Conservation (phyloP, 495 filamentous ascomycete species). For the Hypoxylon trugodes region DNA sequence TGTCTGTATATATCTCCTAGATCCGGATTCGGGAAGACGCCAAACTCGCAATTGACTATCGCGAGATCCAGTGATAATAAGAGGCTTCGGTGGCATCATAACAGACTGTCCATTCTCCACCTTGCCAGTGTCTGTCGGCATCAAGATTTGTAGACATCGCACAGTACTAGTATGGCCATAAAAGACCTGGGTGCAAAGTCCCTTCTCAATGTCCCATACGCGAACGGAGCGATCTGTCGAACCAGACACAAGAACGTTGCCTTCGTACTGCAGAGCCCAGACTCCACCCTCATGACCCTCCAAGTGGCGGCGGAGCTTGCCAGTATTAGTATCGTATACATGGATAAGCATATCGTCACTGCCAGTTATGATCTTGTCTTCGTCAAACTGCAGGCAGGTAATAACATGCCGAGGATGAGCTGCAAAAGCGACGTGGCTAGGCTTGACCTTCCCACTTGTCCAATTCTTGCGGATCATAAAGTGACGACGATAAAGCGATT, state of each 20-base stretch:
- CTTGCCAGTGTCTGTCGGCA: slow-evolving; percentile 80
- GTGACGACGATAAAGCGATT: slow-evolving; percentile 93
- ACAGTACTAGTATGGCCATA: slow-evolving; percentile 98
- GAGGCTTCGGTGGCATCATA: slow-evolving; percentile 88
- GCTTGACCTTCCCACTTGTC: slow-evolving; percentile 85
- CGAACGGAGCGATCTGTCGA: slow-evolving; percentile 95
- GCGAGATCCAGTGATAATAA: slow-evolving; percentile 97
- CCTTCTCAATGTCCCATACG: slow-evolving; percentile 96
- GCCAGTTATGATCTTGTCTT: slow-evolving; percentile 96
- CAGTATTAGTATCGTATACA: slow-evolving; percentile 97
- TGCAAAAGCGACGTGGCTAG: slow-evolving; percentile 93
- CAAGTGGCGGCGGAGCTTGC: slow-evolving; percentile 79
- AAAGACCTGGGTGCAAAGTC: slow-evolving; percentile 91
- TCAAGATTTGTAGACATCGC: slow-evolving; percentile 91
- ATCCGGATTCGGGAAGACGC: slow-evolving; percentile 87
- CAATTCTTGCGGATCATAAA: slow-evolving; percentile 88
- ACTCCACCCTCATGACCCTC: slow-evolving; percentile 97
- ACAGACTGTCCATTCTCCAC: slow-evolving; percentile 76
- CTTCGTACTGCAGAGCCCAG: slow-evolving; percentile 96
- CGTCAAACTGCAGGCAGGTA: slow-evolving; percentile 96
- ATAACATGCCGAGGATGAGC: slow-evolving; percentile 97
- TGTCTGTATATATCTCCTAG: slow-evolving; percentile 76
- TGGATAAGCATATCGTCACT: slow-evolving; percentile 98
- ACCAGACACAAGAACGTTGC: slow-evolving; percentile 93
- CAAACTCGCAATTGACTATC: slow-evolving; percentile 95